Base-by-base conservation (phyloP, 2,329 filamentous ascomycete genomes). In the Pseudogymnoascus sp. region DNA sequence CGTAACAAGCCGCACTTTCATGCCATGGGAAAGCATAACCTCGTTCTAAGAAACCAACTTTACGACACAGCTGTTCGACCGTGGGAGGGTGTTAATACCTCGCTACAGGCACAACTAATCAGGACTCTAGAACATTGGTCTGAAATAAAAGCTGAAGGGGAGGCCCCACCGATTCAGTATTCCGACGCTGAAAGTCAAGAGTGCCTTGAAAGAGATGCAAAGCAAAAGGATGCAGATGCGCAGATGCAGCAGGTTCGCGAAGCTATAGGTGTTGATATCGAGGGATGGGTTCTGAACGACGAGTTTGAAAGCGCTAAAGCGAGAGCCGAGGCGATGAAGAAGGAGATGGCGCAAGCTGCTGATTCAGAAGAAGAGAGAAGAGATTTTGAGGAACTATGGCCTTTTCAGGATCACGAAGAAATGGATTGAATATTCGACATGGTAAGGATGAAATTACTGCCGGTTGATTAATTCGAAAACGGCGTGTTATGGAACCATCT, bases 1-100 rank as follows among this genome's bases (percentile, higher is more conserved):
- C 64, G 53, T 12, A 67, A 68, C 63, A 65, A 65, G 31, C 23
- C 64, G 62, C 64, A 68, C 53, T 67, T 65, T 47, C 37, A 67
- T 35, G 66, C 66, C 10, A 63, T 66, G 59, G 53, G 53, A 61
- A 64, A 65, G 60, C 18, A 64, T 38, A 68, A 59, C 42, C 56
- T 66, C 60, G 60, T 67, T 53, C 62, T 67, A 63, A 67, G 64
- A 44, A 67, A 62, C 60, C 64, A 63, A 62, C 62, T 67, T 42
- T 68, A 67, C 40, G 63, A 66, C 59, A 64, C 28, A 61, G 66
- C 64, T 64, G 21, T 61, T 35, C 60, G 60, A 42, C 66, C 66
- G 59, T 68, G 65, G 67, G 67, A 68, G 61, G 67, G 67, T 47
- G 67, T 66, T 62, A 68, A 67, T 63, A 66, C 64, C 38, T 66